phyloP scores from a whole-genome alignment of 768 basidiomycete species.

The Serendipita indica region DNA sequence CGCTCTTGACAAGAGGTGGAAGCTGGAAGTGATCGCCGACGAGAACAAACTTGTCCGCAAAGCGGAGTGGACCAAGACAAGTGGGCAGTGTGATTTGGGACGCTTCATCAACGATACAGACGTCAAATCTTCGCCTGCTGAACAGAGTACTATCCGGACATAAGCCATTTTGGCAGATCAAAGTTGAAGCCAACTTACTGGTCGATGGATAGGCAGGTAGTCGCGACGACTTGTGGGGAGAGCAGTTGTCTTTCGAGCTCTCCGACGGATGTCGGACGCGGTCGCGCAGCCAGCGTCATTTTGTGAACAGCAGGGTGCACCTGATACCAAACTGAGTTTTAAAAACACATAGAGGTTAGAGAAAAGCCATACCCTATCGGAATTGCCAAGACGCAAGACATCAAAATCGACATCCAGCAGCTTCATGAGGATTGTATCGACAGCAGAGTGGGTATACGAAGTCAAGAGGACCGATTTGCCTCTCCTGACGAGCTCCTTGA shows the following conservation, averaged over 20 bases:
- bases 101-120: slow-evolving; percentile 96
- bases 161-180: slow-evolving; percentile 11
- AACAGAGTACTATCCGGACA: slow-evolving; percentile 59
- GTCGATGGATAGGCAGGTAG: slow-evolving; percentile 86
- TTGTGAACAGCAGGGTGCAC: slow-evolving; percentile 68
- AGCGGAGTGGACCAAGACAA: slow-evolving; percentile 82
- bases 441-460: slow-evolving; percentile 95
- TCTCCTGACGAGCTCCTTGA: slow-evolving; percentile 56
- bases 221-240: slow-evolving; percentile 85
- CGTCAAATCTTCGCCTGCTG: slow-evolving; percentile 72
- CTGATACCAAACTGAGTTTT: slow-evolving; percentile 26
- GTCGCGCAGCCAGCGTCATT: slow-evolving; percentile 47
- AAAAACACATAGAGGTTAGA: background rate
- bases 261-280: slow-evolving; percentile 50
- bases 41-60: slow-evolving; percentile 79
- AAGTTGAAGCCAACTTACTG: slow-evolving; percentile 44
- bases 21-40: slow-evolving; percentile 98
- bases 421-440: slow-evolving; percentile 90
- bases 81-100: slow-evolving; percentile 95
- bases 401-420: slow-evolving; percentile 48
- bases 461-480: slow-evolving; percentile 82
- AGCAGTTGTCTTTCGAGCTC: slow-evolving; percentile 73
- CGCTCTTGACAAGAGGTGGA: slow-evolving; percentile 62
- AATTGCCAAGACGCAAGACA: slow-evolving; percentile 75
- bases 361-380: slow-evolving; percentile 57